Evolutionary conservation across 2,329 filamentous ascomycete species (phyloP), one percentile per base, ranked within the genome.

Genomic region (Fusarium newnesense): DNA sequence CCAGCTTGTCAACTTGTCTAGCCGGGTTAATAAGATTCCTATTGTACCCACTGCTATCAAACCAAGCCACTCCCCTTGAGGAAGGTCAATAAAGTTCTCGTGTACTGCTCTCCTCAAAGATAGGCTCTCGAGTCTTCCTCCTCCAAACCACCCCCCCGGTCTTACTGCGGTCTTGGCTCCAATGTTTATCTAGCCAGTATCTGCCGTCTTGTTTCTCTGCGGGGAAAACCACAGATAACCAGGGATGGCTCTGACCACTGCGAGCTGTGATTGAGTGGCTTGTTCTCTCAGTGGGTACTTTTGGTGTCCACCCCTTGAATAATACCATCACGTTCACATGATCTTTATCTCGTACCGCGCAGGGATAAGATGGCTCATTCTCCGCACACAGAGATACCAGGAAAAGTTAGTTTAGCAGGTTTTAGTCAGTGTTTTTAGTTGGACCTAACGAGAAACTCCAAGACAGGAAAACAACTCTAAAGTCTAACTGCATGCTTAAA

Each of bases 121-220:
- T 69, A 69, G 56, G 56, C 56, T 37, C 32, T 24, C 24, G 24
- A 24, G 24, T 24, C 24, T 30, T 18, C 19, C 15, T 53, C 63
- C 52, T 58, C 49, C 32, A 49, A 49, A 18, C 15, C 49, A 32
- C 24, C 69, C 69, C 69, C 24, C 62, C 60, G 71, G 69, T 60
- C 67, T 24, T 56, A 72, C 69, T 44, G 32, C 69, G 69, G 69
- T 61, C 68, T 67, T 70, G 67, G 69, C 67, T 50, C 34, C 19
- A 47, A 39, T 69, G 71, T 73, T 64, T 74, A 73, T 76, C 74
- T 66, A 34, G 24, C 63, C 60, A 63, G 50, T 73, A 70, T 73
- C 70, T 75, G 60, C 73, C 60, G 63, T 62, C 53, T 56, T 56
- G 36, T 32, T 62, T 67, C 43, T 69, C 70, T 75, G 73, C 73